phyloP scores from a whole-genome alignment of 441 rosid genomes.

The Populus hybrid region DNA sequence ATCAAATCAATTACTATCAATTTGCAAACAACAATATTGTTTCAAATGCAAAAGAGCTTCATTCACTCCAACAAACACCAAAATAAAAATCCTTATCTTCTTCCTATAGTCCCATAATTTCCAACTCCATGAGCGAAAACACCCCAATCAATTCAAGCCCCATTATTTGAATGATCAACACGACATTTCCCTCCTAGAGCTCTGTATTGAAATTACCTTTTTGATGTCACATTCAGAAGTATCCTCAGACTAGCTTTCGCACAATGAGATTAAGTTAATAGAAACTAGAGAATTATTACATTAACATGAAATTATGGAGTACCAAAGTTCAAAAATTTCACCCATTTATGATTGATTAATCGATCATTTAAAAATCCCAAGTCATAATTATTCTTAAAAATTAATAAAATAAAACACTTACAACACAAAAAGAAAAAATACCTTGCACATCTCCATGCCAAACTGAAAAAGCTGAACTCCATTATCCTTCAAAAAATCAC shows the following conservation, averaged over 20 bases:
- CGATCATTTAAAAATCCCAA: background rate
- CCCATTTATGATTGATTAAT: background rate
- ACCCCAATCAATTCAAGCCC: background rate
- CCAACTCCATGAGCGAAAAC: slow-evolving; percentile 29
- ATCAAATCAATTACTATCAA: background rate
- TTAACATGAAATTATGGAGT: background rate
- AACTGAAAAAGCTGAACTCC: slow-evolving; percentile 66
- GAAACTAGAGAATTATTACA: too few relatives aligned
- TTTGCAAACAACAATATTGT: background rate
- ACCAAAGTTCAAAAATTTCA: background rate
- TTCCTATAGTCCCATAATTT: slow-evolving; percentile 35
- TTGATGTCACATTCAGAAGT: too few relatives aligned
- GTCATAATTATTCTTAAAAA: too few relatives aligned
- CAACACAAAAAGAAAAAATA: background rate
- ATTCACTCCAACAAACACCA: background rate
- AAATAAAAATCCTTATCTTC: too few relatives aligned
- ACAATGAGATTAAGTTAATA: too few relatives aligned
- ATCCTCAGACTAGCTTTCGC: background rate
- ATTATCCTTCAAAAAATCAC: slow-evolving; percentile 45
- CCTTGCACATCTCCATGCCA: slow-evolving; percentile 74
- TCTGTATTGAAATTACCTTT: background rate
- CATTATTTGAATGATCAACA: background rate
- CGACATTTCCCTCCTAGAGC: background rate
- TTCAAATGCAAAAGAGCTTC: slow-evolving; percentile 22
- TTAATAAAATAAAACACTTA: too few relatives aligned